Evolutionary conservation across 2,329 filamentous ascomycete species (phyloP), one percentile per base, ranked within the genome.

Genomic region (Talaromyces sp.): DNA sequence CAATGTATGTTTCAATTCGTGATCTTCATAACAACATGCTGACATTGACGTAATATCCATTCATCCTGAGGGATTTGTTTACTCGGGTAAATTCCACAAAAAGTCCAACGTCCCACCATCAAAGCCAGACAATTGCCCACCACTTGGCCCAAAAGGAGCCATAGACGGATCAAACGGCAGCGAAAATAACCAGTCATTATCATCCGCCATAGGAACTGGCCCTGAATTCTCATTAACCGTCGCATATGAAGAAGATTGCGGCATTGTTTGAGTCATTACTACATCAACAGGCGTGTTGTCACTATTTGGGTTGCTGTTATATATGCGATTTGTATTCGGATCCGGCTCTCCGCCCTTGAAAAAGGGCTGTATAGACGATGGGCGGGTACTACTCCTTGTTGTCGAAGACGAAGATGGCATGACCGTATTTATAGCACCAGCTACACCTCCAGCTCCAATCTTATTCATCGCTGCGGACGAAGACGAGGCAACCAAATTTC

Each of bases 111-210:
- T 74, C 2, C 76, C 75, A 4, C 76, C 76, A 65, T 78, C 78
- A 66, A 77, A 75, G 22, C 77, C 77, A 22, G 77, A 76, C 57
- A 78, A 76, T 62, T 78, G 77, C 8, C 72, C 75, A 31, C 73
- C 73, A 39, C 68, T 72, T 48, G 77, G 76, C 1, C 77, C 76
- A 68, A 80, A 80, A 0, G 78, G 78, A 19, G 78, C 78, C 76
- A 80, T 79, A 0, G 77, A 79, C 4, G 78, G 77, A 67, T 80
- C 78, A 63, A 80, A 80, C 4, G 78, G 78, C 35, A 79, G 63
- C 1, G 77, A 79, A 56, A 66, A 66, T 31, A 80, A 72, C 78
- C 78, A 80, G 64, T 80, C 77, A 63, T 80, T 77, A 6, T 72
- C 73, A n/a, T 69, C 70, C 31, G 73, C 67, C 48, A 75, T 48